Evolutionary conservation across 2,329 filamentous ascomycete genomes (phyloP).

Genomic region (Gnomoniopsis sp.): DNA sequence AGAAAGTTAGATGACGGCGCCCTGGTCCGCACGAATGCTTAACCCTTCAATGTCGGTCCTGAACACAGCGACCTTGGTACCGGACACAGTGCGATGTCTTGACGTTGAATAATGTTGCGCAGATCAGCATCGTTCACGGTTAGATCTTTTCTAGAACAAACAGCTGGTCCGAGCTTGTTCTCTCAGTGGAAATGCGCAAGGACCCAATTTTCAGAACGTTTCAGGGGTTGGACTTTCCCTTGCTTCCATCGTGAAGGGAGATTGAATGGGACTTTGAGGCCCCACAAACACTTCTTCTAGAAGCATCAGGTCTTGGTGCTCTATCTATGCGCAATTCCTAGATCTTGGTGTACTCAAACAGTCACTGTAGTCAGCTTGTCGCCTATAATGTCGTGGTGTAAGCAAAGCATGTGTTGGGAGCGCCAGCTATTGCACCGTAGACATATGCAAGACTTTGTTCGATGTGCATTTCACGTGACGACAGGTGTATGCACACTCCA

Average conservation of each 20-base stretch:
- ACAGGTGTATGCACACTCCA: neutral
- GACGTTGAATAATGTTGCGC: neutral
- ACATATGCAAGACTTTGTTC: no score
- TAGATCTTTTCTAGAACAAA: conserved; percentile 2
- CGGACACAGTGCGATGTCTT: neutral
- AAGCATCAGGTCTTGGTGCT: no score
- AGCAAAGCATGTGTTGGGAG: no score
- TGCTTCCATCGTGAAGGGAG: neutral
- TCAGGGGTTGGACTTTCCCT: neutral
- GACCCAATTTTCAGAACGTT: no score
- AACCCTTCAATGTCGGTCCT: no score
- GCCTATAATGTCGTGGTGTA: no score
- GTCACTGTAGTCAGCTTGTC: no score
- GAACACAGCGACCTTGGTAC: neutral
- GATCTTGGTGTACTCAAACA: no score
- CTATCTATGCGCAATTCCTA: no score
- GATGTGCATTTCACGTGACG: neutral
- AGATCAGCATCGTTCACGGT: neutral
- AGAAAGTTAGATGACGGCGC: no score
- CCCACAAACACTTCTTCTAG: neutral
- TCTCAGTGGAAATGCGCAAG: neutral
- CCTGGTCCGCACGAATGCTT: no score
- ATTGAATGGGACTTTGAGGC: neutral
- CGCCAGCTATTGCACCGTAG: no score
- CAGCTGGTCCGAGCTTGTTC: conserved; percentile 1